A percentile compares a stretch with the other conserved stretches of the same genome.
Conservation (phyloP, 1,284 basidiomycete genomes). For the Rhodofomes roseus region DNA sequence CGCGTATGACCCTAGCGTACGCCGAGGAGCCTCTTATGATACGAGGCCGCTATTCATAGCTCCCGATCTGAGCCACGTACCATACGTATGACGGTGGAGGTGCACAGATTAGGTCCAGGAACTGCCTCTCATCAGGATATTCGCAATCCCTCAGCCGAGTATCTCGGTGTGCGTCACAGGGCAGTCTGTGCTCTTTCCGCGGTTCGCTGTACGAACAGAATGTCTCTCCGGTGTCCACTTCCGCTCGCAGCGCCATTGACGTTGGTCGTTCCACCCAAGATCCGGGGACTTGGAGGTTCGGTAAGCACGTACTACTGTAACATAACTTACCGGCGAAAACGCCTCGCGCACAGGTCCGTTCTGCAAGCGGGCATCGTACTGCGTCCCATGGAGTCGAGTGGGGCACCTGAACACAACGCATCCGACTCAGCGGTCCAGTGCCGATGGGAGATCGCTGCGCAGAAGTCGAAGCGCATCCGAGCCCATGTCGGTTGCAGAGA, state of each 20-base stretch:
- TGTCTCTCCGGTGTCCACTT: not conserved
- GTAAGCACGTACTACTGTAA: too few species aligned
- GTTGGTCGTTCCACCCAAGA: not conserved
- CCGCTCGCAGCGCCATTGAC: not conserved
- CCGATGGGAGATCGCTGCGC: too few species aligned
- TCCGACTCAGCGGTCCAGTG: too few species aligned
- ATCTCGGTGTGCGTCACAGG: not conserved
- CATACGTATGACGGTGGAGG: not conserved
- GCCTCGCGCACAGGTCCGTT: not conserved
- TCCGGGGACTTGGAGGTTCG: not conserved
- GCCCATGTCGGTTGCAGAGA: too few species aligned
- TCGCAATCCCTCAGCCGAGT: not conserved
- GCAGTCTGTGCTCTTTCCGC: not conserved
- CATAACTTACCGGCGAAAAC: not conserved
- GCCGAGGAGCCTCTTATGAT: not conserved
- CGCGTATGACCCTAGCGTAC: not conserved
- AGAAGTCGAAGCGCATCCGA: too few species aligned
- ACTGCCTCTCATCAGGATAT: not conserved
- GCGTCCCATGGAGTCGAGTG: too few species aligned
- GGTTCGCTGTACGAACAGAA: not conserved
- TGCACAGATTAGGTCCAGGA: not conserved
- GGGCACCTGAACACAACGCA: too few species aligned
- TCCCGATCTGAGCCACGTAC: not conserved
- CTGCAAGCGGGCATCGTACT: too few species aligned
- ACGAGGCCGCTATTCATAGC: not conserved